A percentile compares a stretch with the other conserved stretches of the same genome.
Conservation (phyloP, 345 rosid genomes). For the Heritiera fomes region DNA sequence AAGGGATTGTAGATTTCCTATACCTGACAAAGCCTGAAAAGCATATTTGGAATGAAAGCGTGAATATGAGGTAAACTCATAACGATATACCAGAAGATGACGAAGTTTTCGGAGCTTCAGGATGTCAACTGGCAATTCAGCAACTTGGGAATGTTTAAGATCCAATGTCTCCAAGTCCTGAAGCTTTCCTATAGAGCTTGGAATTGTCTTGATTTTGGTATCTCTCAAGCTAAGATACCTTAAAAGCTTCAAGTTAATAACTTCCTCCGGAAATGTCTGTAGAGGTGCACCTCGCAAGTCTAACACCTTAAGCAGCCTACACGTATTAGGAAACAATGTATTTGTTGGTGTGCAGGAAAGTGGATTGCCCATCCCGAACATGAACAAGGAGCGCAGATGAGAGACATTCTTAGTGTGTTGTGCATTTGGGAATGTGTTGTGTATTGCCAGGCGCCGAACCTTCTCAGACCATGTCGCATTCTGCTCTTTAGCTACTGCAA, state of each 20-base stretch:
- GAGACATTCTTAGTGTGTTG: slow-evolving; percentile 21
- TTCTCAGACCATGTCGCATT: slow-evolving; percentile 31
- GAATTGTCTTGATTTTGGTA: slow-evolving; percentile 28
- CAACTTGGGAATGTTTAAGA: slow-evolving; percentile 28
- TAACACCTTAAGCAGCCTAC: slow-evolving; percentile 40
- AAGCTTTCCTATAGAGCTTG: slow-evolving; percentile 32
- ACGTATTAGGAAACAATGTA: slow-evolving; percentile 4
- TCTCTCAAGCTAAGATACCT: slow-evolving; percentile 34
- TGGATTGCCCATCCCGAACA: slow-evolving; percentile 28
- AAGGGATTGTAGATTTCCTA: slow-evolving; percentile 23
- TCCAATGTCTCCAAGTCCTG: slow-evolving; percentile 34
- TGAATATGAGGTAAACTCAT: slow-evolving; percentile 2
- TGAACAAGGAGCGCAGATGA: slow-evolving; percentile 38
- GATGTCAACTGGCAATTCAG: slow-evolving; percentile 17
- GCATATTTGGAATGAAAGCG: slow-evolving; percentile 28
- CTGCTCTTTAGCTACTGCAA: slow-evolving; percentile 26
- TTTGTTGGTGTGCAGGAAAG: slow-evolving; percentile 4
- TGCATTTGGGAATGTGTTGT: slow-evolving; percentile 17
- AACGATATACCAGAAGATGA: slow-evolving; percentile 25
- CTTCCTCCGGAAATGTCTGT: slow-evolving; percentile 36
- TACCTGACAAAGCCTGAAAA: slow-evolving; percentile 13
- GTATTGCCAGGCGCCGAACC: slow-evolving; percentile 42
- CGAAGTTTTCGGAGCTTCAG: slow-evolving; percentile 26
- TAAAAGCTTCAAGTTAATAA: slow-evolving; percentile 19
- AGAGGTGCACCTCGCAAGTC: slow-evolving; percentile 40